These are phyloP conservation scores for Sarcodon sp. DNA, from an alignment of 768 basidiomycete genomes.

Conservation along the genomic window DNA sequence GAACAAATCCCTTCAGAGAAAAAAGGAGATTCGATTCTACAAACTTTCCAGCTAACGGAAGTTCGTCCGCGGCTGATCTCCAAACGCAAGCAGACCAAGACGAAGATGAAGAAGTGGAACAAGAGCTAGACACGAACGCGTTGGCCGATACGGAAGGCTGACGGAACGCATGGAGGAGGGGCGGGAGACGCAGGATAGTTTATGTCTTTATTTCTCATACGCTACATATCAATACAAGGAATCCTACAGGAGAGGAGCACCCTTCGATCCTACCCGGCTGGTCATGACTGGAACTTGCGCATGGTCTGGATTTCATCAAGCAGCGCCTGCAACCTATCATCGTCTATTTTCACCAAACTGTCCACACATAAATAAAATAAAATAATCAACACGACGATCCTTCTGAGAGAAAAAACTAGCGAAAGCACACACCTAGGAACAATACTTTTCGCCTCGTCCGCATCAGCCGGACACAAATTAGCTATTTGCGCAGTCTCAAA, in stretches of 20 bases:
- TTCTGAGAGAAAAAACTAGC: not conserved
- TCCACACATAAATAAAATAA: not conserved
- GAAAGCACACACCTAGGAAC: constrained; percentile 55
- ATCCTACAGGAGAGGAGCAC: not conserved
- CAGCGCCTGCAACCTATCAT: constrained; percentile 70
- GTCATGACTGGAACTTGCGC: constrained; percentile 80
- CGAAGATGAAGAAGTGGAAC: constrained; percentile 27
- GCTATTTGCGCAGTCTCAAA: constrained; percentile 92
- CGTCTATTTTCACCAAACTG: constrained; percentile 81
- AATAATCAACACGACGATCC: not conserved
- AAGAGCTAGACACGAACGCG: constrained; percentile 23
- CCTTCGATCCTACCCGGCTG: not conserved
- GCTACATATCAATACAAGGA: not conserved
- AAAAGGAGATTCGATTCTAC: constrained; percentile 58
- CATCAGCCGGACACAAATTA: constrained; percentile 76
- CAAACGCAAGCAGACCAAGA: constrained; percentile 8
- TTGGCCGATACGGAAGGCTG: constrained; percentile 32
- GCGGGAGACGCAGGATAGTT: not conserved
- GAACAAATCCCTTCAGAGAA: constrained; percentile 55
- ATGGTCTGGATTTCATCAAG: constrained; percentile 85
- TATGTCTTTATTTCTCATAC: not conserved
- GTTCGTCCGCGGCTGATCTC: constrained; percentile 3
- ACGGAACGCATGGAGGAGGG: not conserved
- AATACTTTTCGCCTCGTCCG: constrained; percentile 87
- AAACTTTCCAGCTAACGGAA: constrained; percentile 12